These are phyloP conservation scores for Xylaria intraflava DNA, from an alignment of 495 filamentous ascomycete genomes.

Conservation along the genomic window DNA sequence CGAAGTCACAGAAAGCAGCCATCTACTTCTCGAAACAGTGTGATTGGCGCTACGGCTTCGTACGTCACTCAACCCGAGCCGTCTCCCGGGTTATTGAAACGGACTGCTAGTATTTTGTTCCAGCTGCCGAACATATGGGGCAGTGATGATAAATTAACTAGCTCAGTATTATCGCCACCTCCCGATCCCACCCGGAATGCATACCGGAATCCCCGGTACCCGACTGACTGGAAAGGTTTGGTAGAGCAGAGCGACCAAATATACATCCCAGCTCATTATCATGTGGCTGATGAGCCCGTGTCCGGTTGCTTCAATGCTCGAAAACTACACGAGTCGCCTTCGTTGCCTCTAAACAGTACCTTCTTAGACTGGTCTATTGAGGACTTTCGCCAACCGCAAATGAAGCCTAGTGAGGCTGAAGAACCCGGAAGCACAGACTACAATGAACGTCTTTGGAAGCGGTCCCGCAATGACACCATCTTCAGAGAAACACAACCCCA, in stretches of 20 bases:
- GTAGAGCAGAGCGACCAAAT: constrained; percentile 73
- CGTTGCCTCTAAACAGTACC: constrained; percentile 68
- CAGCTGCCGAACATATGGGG: constrained; percentile 49
- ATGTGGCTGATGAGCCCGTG: constrained; percentile 66
- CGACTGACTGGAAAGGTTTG: constrained; percentile 59
- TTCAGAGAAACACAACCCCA: constrained; percentile 86
- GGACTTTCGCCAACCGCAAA: constrained; percentile 98
- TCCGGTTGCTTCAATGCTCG: constrained; percentile 65
- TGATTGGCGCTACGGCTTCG: constrained; percentile 32
- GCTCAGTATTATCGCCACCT: constrained; percentile 26
- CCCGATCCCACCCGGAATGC: constrained; percentile 37
- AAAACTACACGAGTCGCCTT: constrained; percentile 46
- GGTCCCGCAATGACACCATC: constrained; percentile 87
- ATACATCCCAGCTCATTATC: constrained; percentile 62
- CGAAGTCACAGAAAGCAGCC: constrained; percentile 40
- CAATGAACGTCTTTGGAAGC: constrained; percentile 88
- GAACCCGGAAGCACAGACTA: constrained; percentile 97
- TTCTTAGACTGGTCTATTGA: constrained; percentile 96
- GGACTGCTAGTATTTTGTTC: constrained; percentile 50
- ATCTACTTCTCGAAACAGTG: constrained; percentile 35
- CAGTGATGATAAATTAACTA: constrained; percentile 27
- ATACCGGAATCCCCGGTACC: constrained; percentile 39
- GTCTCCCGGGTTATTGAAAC: constrained; percentile 42
- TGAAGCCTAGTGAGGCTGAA: constrained; percentile 92
- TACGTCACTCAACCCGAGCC: constrained; percentile 34